These are phyloP conservation scores for Candida berthetii DNA, from an alignment of 805 yeast species.

Conservation along the genomic window DNA sequence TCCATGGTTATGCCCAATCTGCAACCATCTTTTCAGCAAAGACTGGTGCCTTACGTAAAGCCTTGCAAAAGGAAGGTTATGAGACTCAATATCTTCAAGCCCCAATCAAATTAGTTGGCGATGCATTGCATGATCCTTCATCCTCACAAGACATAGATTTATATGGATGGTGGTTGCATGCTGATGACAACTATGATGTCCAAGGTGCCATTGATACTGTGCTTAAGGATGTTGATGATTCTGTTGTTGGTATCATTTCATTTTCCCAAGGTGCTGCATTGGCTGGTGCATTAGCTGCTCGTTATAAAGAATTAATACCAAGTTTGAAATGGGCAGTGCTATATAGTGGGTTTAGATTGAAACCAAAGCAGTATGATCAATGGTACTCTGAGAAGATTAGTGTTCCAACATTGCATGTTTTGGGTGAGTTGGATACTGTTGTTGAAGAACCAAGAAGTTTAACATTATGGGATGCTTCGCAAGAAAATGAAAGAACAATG, in stretches of 20 bases:
- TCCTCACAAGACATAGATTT: conserved; percentile 23
- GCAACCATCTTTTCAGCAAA: conserved; percentile 76
- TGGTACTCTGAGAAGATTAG: conserved; percentile 12
- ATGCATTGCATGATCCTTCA: conserved; percentile 59
- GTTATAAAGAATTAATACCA: conserved; percentile 40
- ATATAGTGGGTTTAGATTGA: conserved; percentile 57
- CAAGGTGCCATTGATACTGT: conserved; percentile 32
- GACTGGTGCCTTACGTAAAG: conserved; percentile 81
- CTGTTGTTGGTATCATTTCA: conserved; percentile 77
- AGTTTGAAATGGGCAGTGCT: conserved; percentile 32
- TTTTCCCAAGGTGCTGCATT: conserved; percentile 94
- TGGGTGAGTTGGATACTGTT: conserved; percentile 86
- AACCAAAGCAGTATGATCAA: conserved; percentile 18
- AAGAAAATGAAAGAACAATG: conserved; percentile 32
- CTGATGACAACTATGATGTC: conserved; percentile 20
- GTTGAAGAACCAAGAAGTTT: conserved; percentile 67
- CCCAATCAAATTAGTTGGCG: conserved; percentile 55
- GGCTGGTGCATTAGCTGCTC: conserved; percentile 54
- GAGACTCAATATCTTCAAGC: conserved; percentile 73
- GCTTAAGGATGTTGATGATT: conserved; percentile 31
- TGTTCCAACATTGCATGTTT: conserved; percentile 55
- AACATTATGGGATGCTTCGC: conserved; percentile 47
- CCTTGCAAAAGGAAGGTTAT: conserved; percentile 49
- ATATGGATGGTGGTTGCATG: conserved; percentile 69
- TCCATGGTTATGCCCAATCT: conserved; percentile 88